These are phyloP conservation scores for Echinochloa phyllopogon DNA, from an alignment of 176 grass and related monocot species.

Conservation along the genomic window DNA sequence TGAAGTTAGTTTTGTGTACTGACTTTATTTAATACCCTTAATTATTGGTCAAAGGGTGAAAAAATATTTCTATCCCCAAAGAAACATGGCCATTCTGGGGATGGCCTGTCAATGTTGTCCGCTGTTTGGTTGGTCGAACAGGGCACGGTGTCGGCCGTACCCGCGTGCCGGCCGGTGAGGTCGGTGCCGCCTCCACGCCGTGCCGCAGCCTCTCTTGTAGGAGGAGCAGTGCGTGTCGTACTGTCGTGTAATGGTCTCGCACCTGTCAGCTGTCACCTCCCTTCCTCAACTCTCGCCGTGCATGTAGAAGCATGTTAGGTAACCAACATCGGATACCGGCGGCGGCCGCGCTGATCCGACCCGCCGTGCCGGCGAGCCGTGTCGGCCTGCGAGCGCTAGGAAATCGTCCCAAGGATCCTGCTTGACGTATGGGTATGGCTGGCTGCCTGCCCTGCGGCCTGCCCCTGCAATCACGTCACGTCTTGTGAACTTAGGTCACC, in stretches of 20 bases:
- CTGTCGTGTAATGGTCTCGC: neutral
- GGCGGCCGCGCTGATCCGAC: conserved; percentile 4
- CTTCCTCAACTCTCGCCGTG: neutral
- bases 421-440: neutral
- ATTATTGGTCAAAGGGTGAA: too few species aligned
- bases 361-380: conserved; percentile 9
- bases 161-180: neutral
- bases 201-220: neutral
- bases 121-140: neutral
- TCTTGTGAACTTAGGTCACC: neutral
- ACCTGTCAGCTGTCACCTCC: neutral
- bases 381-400: neutral
- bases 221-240: neutral
- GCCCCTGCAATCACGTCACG: neutral
- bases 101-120: neutral
- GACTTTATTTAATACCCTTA: too few species aligned
- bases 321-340: conserved; percentile 15
- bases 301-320: conserved; percentile 24
- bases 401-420: neutral
- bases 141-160: neutral
- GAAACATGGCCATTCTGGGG: too few species aligned
- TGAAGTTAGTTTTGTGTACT: too few species aligned
- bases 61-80: too few species aligned
- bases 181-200: neutral
- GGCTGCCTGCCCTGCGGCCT: too few species aligned